Evolutionary conservation across 2,329 filamentous ascomycete species (phyloP).

Genomic region (Aspergillus sp.): DNA sequence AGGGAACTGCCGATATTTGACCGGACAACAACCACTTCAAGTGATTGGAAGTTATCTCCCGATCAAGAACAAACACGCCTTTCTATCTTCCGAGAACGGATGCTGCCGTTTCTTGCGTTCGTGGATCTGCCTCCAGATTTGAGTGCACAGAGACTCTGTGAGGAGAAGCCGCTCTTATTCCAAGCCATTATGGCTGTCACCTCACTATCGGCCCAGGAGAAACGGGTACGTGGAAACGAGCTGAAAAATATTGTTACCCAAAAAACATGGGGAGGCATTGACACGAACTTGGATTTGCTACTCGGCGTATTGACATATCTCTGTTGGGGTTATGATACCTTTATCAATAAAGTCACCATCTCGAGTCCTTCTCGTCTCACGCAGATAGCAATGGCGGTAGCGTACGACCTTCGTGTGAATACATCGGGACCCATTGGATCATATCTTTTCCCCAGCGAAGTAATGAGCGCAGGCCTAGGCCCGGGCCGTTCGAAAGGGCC

Average conservation of each 20-base stretch:
- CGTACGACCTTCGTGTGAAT: not conserved
- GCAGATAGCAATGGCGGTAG: not conserved
- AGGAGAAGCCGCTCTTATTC: not conserved
- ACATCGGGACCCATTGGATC: not conserved
- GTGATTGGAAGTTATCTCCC: not conserved
- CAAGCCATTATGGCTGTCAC: conserved; percentile 1
- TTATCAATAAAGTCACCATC: not conserved
- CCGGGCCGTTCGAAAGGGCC: not conserved
- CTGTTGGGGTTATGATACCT: not conserved
- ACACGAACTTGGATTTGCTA: not conserved
- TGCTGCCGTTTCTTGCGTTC: not conserved
- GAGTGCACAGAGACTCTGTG: not conserved
- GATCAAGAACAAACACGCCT: not conserved
- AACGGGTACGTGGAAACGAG: not conserved
- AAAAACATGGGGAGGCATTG: not conserved
- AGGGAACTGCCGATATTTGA: not conserved
- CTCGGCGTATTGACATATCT: not conserved
- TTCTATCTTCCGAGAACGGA: not conserved
- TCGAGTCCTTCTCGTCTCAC: not conserved
- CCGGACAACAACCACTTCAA: not conserved
- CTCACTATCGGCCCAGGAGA: not conserved
- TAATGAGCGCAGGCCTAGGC: not conserved
- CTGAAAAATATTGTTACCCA: not conserved
- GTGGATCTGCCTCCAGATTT: not conserved
- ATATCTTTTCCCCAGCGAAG: not conserved